phyloP scores from a whole-genome alignment of 306 rosid species.

The Cicer pinnatifidum region DNA sequence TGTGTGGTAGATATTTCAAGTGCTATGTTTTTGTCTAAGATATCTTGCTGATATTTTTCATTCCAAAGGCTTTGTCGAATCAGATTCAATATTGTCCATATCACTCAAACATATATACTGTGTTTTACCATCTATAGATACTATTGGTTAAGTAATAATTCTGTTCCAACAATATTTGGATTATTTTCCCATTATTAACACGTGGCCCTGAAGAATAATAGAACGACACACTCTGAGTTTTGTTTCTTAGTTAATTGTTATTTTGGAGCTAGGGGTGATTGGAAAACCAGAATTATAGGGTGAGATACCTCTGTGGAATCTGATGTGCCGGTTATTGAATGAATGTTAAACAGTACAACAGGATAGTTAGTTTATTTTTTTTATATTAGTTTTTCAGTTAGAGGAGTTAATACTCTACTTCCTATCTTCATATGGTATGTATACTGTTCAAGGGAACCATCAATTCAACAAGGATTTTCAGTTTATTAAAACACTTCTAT shows the following conservation, averaged over 20 bases:
- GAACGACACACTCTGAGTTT: neutral
- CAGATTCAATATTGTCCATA: neutral
- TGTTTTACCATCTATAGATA: neutral
- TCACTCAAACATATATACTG: neutral
- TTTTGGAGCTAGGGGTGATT: neutral
- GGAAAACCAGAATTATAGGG: constrained; percentile 3
- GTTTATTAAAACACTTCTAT: too few species aligned
- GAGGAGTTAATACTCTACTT: too few species aligned
- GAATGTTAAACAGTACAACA: too few species aligned
- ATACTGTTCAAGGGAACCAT: too few species aligned
- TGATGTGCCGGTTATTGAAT: constrained; percentile 1
- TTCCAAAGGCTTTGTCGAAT: neutral
- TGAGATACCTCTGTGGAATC: constrained; percentile 19
- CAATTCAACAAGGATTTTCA: too few species aligned
- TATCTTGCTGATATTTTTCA: constrained; percentile 29
- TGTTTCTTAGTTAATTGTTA: constrained; percentile 5
- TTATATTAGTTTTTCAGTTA: too few species aligned
- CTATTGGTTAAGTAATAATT: neutral
- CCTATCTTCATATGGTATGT: too few species aligned
- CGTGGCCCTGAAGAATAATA: neutral
- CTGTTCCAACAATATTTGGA: constrained; percentile 2
- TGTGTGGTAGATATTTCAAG: neutral
- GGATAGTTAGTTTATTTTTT: too few species aligned
- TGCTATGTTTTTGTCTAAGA: constrained; percentile 3
- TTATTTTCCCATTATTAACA: neutral